A percentile compares a stretch with the other conserved stretches of the same genome.
phyloP scores from a whole-genome alignment of 2,329 filamentous ascomycete genomes.

The Penicillium sp. region DNA sequence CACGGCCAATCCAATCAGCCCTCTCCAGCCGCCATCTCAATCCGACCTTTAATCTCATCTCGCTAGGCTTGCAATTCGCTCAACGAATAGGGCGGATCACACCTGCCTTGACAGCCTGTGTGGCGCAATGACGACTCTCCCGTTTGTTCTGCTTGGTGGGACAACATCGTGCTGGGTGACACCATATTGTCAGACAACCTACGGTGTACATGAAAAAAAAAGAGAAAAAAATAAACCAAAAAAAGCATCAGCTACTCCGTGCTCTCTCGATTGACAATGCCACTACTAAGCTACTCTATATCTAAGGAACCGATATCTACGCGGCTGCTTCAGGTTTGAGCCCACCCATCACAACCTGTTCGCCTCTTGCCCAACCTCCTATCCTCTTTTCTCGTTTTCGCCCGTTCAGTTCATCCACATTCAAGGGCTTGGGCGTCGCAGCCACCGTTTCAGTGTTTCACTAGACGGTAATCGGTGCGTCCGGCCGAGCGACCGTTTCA shows the following conservation, averaged over 20 bases:
- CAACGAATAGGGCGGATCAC: neutral
- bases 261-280: neutral
- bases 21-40: slow-evolving; percentile 1
- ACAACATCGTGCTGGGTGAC: slow-evolving; percentile 3
- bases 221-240: neutral
- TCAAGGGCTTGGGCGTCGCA: slow-evolving; percentile 1
- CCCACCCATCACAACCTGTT: neutral
- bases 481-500: slow-evolving; percentile 4
- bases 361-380: neutral
- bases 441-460: slow-evolving; percentile 7
- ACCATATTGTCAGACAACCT: neutral
- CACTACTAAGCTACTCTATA: neutral
- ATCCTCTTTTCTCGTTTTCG: neutral
- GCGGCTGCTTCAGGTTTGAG: slow-evolving; percentile 1
- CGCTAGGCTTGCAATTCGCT: neutral
- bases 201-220: neutral
- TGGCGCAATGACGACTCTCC: neutral
- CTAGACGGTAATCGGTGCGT: neutral
- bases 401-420: neutral
- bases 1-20: neutral
- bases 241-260: too few relatives aligned
- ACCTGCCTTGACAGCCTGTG: neutral
- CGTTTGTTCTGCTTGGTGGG: neutral
- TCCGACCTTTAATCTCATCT: slow-evolving; percentile 3
- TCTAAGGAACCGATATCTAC: neutral